Percentiles rank a stretch among this genome's conserved stretches.
These are phyloP conservation scores for Parasarocladium wereldwijsianum DNA, from an alignment of 2,329 filamentous ascomycete species.

Conservation along the genomic window DNA sequence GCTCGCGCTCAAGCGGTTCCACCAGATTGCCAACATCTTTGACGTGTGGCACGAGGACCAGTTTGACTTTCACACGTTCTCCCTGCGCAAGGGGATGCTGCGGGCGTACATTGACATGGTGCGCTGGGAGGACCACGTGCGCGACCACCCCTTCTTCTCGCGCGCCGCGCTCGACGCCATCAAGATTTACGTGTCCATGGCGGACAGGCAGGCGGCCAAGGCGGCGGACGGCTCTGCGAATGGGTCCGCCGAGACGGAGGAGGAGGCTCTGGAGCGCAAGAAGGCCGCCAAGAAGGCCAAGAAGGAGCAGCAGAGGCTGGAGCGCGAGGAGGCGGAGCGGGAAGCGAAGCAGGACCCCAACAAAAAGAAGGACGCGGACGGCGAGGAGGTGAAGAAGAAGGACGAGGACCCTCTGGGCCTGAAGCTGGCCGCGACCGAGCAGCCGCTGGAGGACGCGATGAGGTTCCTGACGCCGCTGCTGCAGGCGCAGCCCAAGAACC, in stretches of 20 bases:
- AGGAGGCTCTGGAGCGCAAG: slow-evolving; percentile 57
- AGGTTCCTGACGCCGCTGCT: slow-evolving; percentile 75
- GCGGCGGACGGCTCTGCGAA: slow-evolving; percentile 44
- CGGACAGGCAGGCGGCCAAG: slow-evolving; percentile 54
- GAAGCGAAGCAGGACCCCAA: slow-evolving; percentile 72
- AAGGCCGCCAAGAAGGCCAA: slow-evolving; percentile 84
- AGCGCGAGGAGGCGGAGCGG: slow-evolving; percentile 67
- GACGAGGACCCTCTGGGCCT: slow-evolving; percentile 78
- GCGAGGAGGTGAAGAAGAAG: slow-evolving; percentile 64
- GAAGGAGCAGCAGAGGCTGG: slow-evolving; percentile 50
- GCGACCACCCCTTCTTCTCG: slow-evolving; percentile 87
- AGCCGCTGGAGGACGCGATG: slow-evolving; percentile 73
- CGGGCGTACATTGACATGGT: slow-evolving; percentile 93
- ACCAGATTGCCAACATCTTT: slow-evolving; percentile 80
- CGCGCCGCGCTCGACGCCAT: slow-evolving; percentile 71
- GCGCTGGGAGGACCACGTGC: slow-evolving; percentile 82
- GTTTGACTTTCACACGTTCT: slow-evolving; percentile 97
- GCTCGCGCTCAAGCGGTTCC: slow-evolving; percentile 83
- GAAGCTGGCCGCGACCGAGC: slow-evolving; percentile 64
- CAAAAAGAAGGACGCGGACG: slow-evolving; percentile 50
- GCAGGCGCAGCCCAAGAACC: slow-evolving; percentile 65
- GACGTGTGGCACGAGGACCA: slow-evolving; percentile 97
- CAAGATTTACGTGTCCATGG: slow-evolving; percentile 62
- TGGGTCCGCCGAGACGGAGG: slow-evolving; percentile 29
- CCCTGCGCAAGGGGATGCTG: slow-evolving; percentile 90